Percentiles rank a stretch among this genome's conserved stretches.
phyloP scores from a whole-genome alignment of 805 yeast genomes.

The Zygosaccharomyces kombuchaensis region DNA sequence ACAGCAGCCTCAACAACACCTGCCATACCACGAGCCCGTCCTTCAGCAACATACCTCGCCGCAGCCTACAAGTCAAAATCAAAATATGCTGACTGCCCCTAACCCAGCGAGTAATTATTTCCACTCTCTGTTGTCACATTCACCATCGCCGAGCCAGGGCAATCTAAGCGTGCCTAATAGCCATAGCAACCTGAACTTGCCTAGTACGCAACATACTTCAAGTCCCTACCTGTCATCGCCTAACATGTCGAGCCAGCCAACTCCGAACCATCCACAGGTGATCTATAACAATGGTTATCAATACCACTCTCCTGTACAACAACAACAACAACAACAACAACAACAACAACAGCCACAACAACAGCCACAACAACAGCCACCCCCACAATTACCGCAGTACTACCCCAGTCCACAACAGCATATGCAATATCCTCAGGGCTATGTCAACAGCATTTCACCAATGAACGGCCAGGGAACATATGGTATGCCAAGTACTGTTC shows the following conservation, averaged over 20 bases:
- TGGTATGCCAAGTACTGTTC: conserved; percentile 6
- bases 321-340: conserved; percentile 17
- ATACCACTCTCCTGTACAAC: conserved; percentile 25
- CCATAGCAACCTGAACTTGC: conserved; percentile 10
- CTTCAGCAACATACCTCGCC: conserved; percentile 15
- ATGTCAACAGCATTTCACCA: conserved; percentile 4
- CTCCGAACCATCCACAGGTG: conserved; percentile 10
- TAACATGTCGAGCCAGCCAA: background rate
- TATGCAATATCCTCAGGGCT: conserved; percentile 25
- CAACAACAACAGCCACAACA: conserved; percentile 19
- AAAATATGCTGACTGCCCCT: conserved; percentile 23
- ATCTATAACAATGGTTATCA: conserved; percentile 12
- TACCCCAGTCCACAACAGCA: conserved; percentile 27
- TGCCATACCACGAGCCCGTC: conserved; percentile 9
- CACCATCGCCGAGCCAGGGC: conserved; percentile 30
- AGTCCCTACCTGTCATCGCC: conserved; percentile 8
- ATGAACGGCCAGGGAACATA: conserved; percentile 30
- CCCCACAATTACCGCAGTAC: conserved; percentile 20
- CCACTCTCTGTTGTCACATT: conserved; percentile 27
- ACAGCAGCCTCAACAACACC: conserved; percentile 29
- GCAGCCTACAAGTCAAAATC: conserved; percentile 13
- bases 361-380: conserved; percentile 19
- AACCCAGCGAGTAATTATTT: conserved; percentile 28
- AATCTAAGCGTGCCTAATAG: conserved; percentile 12
- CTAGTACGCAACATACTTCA: conserved; percentile 5